These are phyloP conservation scores for Mycena olivaceomarginata DNA, from an alignment of 768 basidiomycete species.

Conservation along the genomic window DNA sequence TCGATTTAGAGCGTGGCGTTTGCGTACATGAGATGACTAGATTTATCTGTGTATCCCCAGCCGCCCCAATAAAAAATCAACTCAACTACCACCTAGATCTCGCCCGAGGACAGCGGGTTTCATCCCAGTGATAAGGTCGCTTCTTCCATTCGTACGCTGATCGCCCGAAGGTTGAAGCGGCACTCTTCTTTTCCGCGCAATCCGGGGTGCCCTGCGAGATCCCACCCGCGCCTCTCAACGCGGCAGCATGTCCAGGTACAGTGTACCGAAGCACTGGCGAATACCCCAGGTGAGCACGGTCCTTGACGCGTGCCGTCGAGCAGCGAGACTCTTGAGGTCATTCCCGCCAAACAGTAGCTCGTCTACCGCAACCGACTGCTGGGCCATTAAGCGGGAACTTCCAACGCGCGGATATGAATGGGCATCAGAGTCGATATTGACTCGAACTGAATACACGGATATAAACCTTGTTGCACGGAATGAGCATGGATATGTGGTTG, in stretches of 20 bases:
- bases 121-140: slow-evolving; percentile 42
- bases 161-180: slow-evolving; percentile 42
- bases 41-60: slow-evolving; percentile 35
- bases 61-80: slow-evolving; percentile 32
- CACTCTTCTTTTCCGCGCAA: slow-evolving; percentile 44
- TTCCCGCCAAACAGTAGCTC: slow-evolving; percentile 37
- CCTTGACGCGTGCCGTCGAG: slow-evolving; percentile 29
- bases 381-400: slow-evolving; percentile 37
- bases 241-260: slow-evolving; percentile 33
- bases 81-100: slow-evolving; percentile 23
- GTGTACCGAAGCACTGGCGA: slow-evolving; percentile 21
- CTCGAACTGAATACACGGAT: slow-evolving; percentile 44
- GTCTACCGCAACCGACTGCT: slow-evolving; percentile 37
- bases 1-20: slow-evolving; percentile 57
- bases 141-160: slow-evolving; percentile 42
- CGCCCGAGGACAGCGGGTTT: slow-evolving; percentile 44
- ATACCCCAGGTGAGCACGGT: slow-evolving; percentile 7
- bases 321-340: slow-evolving; percentile 35
- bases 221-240: background rate
- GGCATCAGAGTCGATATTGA: slow-evolving; percentile 28
- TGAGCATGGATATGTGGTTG: slow-evolving; percentile 35
- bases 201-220: slow-evolving; percentile 32
- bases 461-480: slow-evolving; percentile 45
- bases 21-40: slow-evolving; percentile 44
- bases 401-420: slow-evolving; percentile 43